Conservation (phyloP, 2,329 filamentous ascomycete species). For the Elsinoe fawcettii region DNA sequence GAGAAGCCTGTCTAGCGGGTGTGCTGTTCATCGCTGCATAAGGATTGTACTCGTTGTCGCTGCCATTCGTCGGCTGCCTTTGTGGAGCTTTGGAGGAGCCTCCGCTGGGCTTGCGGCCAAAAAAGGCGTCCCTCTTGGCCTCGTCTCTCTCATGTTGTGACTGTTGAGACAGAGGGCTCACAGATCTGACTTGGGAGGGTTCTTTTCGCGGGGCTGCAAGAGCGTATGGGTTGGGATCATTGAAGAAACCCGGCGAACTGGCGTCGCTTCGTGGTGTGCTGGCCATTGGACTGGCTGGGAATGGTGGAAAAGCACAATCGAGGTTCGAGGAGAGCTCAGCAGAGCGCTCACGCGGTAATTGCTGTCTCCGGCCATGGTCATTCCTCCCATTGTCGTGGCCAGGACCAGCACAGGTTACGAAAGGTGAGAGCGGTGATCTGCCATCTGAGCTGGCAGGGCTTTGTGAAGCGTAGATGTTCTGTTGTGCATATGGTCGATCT, state of each 20-base stretch:
- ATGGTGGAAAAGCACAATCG: slow-evolving; percentile 49
- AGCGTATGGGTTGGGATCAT: slow-evolving; percentile 1
- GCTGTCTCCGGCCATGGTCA: slow-evolving; percentile 1
- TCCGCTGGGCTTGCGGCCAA: slow-evolving; percentile 4
- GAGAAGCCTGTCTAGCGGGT: background rate
- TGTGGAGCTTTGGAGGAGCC: background rate
- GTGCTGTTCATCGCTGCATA: background rate
- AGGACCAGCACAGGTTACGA: background rate
- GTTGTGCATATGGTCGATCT: slow-evolving; percentile 15
- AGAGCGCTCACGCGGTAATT: slow-evolving; percentile 25
- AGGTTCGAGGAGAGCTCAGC: slow-evolving; percentile 39
- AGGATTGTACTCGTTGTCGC: slow-evolving; percentile 9
- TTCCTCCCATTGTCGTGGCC: background rate
- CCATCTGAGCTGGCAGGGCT: background rate
- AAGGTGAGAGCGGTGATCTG: background rate
- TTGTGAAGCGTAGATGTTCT: slow-evolving; percentile 6
- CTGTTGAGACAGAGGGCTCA: slow-evolving; percentile 1
- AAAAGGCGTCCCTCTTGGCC: slow-evolving; percentile 12
- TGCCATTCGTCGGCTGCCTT: background rate
- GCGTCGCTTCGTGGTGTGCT: slow-evolving; percentile 22
- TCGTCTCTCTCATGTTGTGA: slow-evolving; percentile 8
- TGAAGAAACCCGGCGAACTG: slow-evolving; percentile 13
- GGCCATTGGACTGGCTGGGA: slow-evolving; percentile 33
- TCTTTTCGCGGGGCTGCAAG: background rate
- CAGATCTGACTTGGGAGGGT: background rate